Evolutionary conservation across 2,329 filamentous ascomycete species (phyloP).

Genomic region (Cercospora berteroae): DNA sequence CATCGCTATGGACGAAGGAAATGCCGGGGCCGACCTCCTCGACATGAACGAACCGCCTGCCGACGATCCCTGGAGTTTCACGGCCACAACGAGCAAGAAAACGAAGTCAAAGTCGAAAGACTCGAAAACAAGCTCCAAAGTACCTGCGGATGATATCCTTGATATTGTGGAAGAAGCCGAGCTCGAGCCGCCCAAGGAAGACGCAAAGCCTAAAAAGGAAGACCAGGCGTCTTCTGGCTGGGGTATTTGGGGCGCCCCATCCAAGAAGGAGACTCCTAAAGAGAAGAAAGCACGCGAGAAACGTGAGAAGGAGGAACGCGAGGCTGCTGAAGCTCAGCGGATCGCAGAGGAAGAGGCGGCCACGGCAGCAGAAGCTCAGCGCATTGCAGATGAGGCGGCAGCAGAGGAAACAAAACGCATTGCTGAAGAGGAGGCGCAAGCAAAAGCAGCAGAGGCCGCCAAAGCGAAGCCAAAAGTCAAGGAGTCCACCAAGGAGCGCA

Average conservation of each 20-base stretch:
- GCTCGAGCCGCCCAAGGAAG: slow-evolving; percentile 19
- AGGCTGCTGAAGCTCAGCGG: slow-evolving; percentile 32
- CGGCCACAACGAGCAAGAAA: slow-evolving; percentile 39
- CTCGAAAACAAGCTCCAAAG: slow-evolving; percentile 29
- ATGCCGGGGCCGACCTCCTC: slow-evolving; percentile 24
- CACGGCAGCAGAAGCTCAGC: slow-evolving; percentile 38
- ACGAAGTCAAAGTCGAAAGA: slow-evolving; percentile 39
- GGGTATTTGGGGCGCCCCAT: slow-evolving; percentile 35
- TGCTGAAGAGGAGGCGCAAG: not conserved
- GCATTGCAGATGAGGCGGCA: slow-evolving; percentile 23
- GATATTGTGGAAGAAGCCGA: slow-evolving; percentile 29
- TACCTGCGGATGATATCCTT: slow-evolving; percentile 30
- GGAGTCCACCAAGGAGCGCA: slow-evolving; percentile 29
- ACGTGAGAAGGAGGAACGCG: slow-evolving; percentile 45
- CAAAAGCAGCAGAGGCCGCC: not conserved
- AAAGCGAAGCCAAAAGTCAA: not conserved
- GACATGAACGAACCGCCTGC: slow-evolving; percentile 26
- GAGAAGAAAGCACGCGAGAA: slow-evolving; percentile 42
- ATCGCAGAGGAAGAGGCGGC: slow-evolving; percentile 34
- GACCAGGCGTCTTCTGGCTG: slow-evolving; percentile 44
- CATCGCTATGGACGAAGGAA: slow-evolving; percentile 39
- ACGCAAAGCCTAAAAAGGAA: slow-evolving; percentile 29
- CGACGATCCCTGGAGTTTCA: slow-evolving; percentile 34
- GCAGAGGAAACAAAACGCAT: not conserved
- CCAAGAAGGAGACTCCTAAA: slow-evolving; percentile 39